phyloP scores from a whole-genome alignment of 2,329 filamentous ascomycete genomes.

The Gnomoniopsis smithogilvyi region DNA sequence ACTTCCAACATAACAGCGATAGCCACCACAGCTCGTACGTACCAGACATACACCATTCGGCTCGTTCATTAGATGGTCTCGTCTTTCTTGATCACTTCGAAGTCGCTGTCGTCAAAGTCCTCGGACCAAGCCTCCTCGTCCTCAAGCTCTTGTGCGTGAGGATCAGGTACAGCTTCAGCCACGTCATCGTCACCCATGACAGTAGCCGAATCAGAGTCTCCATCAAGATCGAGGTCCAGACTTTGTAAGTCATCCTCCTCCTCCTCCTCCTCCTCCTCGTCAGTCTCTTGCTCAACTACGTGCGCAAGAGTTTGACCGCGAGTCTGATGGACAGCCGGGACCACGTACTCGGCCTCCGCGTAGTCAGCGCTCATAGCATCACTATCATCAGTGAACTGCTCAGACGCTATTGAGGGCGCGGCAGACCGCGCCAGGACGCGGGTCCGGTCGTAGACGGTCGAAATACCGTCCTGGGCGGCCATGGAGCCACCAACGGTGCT shows the following conservation, averaged over 20 bases:
- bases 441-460: conserved; percentile 31
- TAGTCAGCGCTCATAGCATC: conserved; percentile 27
- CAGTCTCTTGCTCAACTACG: background rate
- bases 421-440: conserved; percentile 32
- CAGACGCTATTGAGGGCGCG: conserved; percentile 28
- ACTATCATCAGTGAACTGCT: conserved; percentile 31
- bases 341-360: conserved; percentile 30
- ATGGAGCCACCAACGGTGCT: conserved; percentile 32
- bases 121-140: background rate
- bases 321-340: conserved; percentile 29
- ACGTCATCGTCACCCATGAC: conserved; percentile 6
- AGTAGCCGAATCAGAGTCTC: background rate
- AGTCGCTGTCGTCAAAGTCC: background rate
- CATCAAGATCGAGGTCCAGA: background rate
- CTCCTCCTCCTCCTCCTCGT: conserved; percentile 7
- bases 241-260: background rate
- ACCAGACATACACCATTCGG: no score
- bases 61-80: no score
- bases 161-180: background rate
- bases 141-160: background rate
- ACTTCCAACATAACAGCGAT: no score
- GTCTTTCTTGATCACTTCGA: background rate
- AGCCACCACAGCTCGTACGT: no score
- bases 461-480: conserved; percentile 37
- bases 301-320: conserved; percentile 20